Base-by-base conservation (phyloP, 805 yeast genomes). In the Hanseniaspora meyeri region DNA sequence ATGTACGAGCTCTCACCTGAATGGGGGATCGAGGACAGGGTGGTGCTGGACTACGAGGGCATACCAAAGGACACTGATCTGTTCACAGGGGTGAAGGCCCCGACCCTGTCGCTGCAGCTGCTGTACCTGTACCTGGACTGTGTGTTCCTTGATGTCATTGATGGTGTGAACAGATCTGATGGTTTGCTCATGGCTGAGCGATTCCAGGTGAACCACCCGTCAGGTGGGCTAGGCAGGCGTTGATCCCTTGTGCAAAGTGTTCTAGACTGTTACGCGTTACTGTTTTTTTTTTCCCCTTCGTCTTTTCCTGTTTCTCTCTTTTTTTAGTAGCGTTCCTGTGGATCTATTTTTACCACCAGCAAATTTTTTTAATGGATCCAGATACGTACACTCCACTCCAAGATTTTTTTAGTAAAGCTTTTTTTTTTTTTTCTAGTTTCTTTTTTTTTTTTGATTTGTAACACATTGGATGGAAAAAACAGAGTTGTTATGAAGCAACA, bases 171-270 rank as follows among this genome's bases (percentile, higher is more conserved):
- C 55, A 80, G 81, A 55, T 70, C 71, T 9, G 88, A 87, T 63
- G 67, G 74, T 34, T 67, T 70, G 39, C 71, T 74, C 57, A 72
- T 95, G 43, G 76, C 75, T 60, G 69, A 67, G 58, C 68, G 75
- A 39, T 88, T 88, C 68, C 82, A 84, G 9, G 77, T 77, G 59
- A 77, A 83, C 64, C 96, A 88, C 64, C 96, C 96, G 1, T 96
- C 96, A 20, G 96, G 96, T 17, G 85, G 93, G 1, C 87, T 88
- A 64, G 96, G 96, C 16, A 57, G 60, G 46, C 60, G 16, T 29
- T 40, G 24, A 19, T 40, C 4, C 11, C 4, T 4, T 24, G 27
- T 24, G 27, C 27, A 24, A 24, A 24, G 5, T 24, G 27, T 24
- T 24, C 27, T 24, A 24, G 27, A 24, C 27, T 24, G 5, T 5